phyloP scores from a whole-genome alignment of 1,284 basidiomycete species.

The Ceratobasidium sp. region DNA sequence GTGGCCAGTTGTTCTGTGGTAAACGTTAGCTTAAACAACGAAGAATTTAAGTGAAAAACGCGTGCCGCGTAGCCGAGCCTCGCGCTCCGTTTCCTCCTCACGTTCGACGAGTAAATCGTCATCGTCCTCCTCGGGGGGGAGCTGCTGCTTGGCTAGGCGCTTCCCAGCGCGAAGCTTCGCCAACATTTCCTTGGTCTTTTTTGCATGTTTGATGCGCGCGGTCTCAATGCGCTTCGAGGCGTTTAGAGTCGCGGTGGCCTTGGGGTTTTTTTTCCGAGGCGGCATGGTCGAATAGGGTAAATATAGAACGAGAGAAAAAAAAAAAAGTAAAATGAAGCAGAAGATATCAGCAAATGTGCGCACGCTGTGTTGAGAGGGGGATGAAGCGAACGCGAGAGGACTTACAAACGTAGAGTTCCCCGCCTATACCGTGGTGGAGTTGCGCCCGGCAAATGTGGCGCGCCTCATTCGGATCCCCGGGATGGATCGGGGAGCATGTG shows the following conservation, averaged over 20 bases:
- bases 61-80: slow-evolving; percentile 5
- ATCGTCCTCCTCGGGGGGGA: not conserved
- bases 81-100: not conserved
- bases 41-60: not conserved
- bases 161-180: not conserved
- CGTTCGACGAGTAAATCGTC: not conserved
- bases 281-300: slow-evolving; percentile 5
- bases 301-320: not conserved
- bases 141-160: not conserved
- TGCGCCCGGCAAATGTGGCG: no score
- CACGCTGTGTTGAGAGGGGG: not conserved
- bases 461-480: no score
- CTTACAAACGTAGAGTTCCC: no score
- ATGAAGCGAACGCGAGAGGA: not conserved
- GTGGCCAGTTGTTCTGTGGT: not conserved
- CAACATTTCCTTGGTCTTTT: not conserved
- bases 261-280: slow-evolving; percentile 7
- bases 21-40: not conserved
- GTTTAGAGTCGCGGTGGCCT: not conserved
- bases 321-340: not conserved
- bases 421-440: no score
- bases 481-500: no score
- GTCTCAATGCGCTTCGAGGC: not conserved
- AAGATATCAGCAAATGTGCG: not conserved
- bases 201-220: not conserved